phyloP scores from a whole-genome alignment of 148 eudicot species.

The Cornus controversa region DNA sequence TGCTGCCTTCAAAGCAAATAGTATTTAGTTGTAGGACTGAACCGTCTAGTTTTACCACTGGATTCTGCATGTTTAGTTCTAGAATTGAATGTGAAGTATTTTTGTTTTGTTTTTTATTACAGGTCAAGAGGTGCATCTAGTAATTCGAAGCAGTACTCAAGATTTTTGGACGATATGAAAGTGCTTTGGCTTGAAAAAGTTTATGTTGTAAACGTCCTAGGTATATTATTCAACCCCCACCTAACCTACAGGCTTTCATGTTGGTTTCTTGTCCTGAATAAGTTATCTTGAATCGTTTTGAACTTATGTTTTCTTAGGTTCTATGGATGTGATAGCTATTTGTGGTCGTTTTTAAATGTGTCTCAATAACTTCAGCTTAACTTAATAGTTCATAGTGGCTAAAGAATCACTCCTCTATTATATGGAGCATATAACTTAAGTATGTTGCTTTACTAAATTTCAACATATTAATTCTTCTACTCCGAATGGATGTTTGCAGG shows the following conservation, averaged over 20 bases:
- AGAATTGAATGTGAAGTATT: neutral
- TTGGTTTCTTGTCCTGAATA: neutral
- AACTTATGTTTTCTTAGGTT: neutral
- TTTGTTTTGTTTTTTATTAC: constrained; percentile 26
- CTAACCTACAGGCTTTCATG: constrained; percentile 1
- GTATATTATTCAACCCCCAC: constrained; percentile 39
- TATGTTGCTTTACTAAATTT: neutral
- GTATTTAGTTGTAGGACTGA: neutral
- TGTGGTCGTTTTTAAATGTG: constrained; percentile 4
- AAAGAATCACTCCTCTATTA: neutral
- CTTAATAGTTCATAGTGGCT: neutral
- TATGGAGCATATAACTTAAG: neutral
- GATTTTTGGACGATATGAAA: constrained; percentile 68
- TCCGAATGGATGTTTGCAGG: constrained; percentile 47
- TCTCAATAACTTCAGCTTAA: neutral
- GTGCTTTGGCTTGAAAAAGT: constrained; percentile 62
- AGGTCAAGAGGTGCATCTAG: constrained; percentile 27
- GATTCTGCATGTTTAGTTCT: neutral
- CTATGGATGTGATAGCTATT: neutral
- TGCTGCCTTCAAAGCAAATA: neutral
- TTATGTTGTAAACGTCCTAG: constrained; percentile 79
- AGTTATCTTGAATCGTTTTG: neutral
- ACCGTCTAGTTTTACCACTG: neutral
- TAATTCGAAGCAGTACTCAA: constrained; percentile 30
- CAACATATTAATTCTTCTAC: neutral